A percentile compares a stretch with the other conserved stretches of the same genome.
phyloP scores from a whole-genome alignment of 2,329 filamentous ascomycete genomes.

The Phaeophleospora eucalypticola region DNA sequence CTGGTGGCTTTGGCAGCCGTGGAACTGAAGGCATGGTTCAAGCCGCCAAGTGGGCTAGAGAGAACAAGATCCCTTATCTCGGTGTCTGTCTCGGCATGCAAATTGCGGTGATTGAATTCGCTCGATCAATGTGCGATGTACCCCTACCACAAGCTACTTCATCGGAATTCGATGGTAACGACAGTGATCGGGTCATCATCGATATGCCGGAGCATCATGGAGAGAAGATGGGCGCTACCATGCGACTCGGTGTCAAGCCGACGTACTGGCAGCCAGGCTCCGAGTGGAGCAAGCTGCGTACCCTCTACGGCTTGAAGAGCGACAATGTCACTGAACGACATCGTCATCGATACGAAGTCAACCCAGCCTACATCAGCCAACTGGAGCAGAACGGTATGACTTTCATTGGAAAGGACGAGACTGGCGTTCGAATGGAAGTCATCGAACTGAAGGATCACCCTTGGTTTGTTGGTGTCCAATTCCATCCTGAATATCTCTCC shows the following conservation, averaged over 20 bases:
- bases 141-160: slow-evolving; percentile 48
- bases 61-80: slow-evolving; percentile 74
- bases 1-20: slow-evolving; percentile 75
- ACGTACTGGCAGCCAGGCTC: slow-evolving; percentile 70
- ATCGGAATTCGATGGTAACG: slow-evolving; percentile 54
- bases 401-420: slow-evolving; percentile 77
- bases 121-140: slow-evolving; percentile 69
- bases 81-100: slow-evolving; percentile 94
- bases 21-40: slow-evolving; percentile 88
- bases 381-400: slow-evolving; percentile 66
- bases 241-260: slow-evolving; percentile 74
- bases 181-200: slow-evolving; percentile 70
- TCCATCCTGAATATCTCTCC: slow-evolving; percentile 80
- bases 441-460: slow-evolving; percentile 79
- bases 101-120: slow-evolving; percentile 84
- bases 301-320: slow-evolving; percentile 60
- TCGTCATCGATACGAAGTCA: slow-evolving; percentile 87
- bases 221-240: slow-evolving; percentile 75
- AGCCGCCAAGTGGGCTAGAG: slow-evolving; percentile 80
- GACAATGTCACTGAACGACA: slow-evolving; percentile 63
- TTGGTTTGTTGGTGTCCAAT: slow-evolving; percentile 82
- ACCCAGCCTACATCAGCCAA: slow-evolving; percentile 68
- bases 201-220: slow-evolving; percentile 89
- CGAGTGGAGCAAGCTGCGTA: slow-evolving; percentile 74
- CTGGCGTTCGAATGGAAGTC: slow-evolving; percentile 75